Evolutionary conservation across 2,329 filamentous ascomycete species (phyloP).

Genomic region (Xylaria sp.): DNA sequence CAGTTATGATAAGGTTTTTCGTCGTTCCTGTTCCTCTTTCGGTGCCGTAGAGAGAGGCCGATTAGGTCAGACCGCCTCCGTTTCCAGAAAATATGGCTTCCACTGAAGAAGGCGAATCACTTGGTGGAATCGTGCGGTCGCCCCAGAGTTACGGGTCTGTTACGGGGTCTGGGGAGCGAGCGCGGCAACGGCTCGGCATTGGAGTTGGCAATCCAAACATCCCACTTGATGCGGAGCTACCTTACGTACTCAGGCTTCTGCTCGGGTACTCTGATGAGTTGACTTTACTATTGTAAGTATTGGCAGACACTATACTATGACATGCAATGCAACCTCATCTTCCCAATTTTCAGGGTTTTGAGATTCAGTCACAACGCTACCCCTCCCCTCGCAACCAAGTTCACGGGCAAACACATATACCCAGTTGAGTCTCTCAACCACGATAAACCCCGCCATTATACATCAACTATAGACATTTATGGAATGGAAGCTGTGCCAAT

Average conservation of each 20-base stretch:
- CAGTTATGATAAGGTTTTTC: slow-evolving; percentile 27
- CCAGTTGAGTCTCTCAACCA: neutral
- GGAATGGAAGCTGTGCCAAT: slow-evolving; percentile 10
- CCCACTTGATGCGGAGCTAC: slow-evolving; percentile 20
- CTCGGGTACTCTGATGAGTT: neutral
- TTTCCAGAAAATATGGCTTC: slow-evolving; percentile 15
- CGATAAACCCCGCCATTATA: slow-evolving; percentile 24
- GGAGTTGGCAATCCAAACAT: neutral
- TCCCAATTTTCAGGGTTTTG: slow-evolving; percentile 6
- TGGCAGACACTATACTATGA: neutral
- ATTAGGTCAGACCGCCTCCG: slow-evolving; percentile 35
- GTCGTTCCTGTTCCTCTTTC: slow-evolving; percentile 13
- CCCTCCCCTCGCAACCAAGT: slow-evolving; percentile 7
- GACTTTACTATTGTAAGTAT: slow-evolving; percentile 3
- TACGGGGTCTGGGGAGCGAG: slow-evolving; percentile 4
- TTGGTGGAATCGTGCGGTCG: neutral
- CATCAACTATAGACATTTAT: slow-evolving; percentile 10
- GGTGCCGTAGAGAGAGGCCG: slow-evolving; percentile 2
- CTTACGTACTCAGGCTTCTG: neutral
- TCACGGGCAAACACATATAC: neutral
- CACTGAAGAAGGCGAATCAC: slow-evolving; percentile 24
- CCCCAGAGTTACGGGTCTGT: neutral
- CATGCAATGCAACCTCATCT: slow-evolving; percentile 27
- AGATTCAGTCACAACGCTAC: slow-evolving; percentile 12
- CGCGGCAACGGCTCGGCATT: slow-evolving; percentile 25